Evolutionary conservation across 208 protist species (phyloP).

Genomic region (Acanthamoeba pearcei): DNA sequence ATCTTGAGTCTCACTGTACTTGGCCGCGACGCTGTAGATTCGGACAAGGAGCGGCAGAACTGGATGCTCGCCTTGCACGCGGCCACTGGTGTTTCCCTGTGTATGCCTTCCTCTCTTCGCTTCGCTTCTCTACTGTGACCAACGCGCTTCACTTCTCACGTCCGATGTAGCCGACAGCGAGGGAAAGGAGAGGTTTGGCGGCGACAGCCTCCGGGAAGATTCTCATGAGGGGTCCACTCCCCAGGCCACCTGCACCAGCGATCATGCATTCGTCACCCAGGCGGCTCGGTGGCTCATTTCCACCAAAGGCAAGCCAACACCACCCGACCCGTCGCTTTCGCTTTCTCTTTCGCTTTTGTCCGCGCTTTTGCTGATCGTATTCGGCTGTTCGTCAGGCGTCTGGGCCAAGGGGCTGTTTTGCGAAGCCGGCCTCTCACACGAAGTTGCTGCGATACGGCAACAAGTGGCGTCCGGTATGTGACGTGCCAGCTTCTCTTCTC

Average conservation of each 20-base stretch:
- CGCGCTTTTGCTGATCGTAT: background rate
- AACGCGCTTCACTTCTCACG: background rate
- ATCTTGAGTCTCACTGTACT: background rate
- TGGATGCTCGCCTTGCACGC: slow-evolving; percentile 17
- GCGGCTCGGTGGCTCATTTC: background rate
- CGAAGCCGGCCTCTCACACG: slow-evolving; percentile 21
- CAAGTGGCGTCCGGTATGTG: background rate
- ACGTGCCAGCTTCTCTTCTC: background rate
- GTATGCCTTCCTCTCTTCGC: background rate
- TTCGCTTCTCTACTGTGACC: background rate
- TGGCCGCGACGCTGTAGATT: background rate
- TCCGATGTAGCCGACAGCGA: background rate
- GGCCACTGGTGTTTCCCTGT: background rate
- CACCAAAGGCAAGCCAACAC: background rate
- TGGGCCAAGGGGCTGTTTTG: background rate
- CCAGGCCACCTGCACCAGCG: background rate
- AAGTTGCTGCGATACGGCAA: background rate
- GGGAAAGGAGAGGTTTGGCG: background rate
- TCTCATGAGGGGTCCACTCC: background rate
- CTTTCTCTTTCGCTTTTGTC: background rate
- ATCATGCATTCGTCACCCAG: background rate
- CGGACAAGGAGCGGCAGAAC: background rate
- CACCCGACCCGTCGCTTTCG: background rate
- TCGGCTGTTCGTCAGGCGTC: background rate
- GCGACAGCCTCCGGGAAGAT: background rate